Evolutionary conservation across 1,284 basidiomycete genomes (phyloP), one percentile per base, ranked within the genome.

Genomic region (Tilletia caries): DNA sequence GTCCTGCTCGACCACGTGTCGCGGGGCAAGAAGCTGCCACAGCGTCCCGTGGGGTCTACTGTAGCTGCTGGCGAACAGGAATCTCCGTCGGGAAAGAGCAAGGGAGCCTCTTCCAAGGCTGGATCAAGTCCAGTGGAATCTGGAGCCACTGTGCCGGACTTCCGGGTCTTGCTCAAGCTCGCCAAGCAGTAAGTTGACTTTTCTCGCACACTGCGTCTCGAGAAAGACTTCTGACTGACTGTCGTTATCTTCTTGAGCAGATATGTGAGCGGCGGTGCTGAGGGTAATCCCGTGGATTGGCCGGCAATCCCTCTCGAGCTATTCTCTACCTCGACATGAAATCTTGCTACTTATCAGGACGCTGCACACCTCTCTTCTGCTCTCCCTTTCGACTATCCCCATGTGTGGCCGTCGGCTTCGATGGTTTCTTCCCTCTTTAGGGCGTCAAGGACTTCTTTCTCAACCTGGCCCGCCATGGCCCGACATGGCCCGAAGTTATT

Each of bases 1-100:
- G 78, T 79, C 33, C 71, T 79, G 1, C 74, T 79, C 33, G 78
- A 73, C 48, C 78, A 79, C 50, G 76, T 58, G 3, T 15, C 52
- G 20, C n/a, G 33, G 15, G 60, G 33, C 3, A 20, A 20, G 5
- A 64, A 34, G 60, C 10, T 64, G 60, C 60, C 37, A 10, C 32
- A 64, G 33, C 33, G 32, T 20, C 23, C 60, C 15, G 32, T 25
- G 32, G 20, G 23, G 10, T n/a, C 32, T 13, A n/a, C 33, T 6
- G 15, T 37, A 8, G 60, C 60, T n/a, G 60, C 29, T 12, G 33
- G 37, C 8, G n/a, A n/a, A n/a, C 12, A n/a, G 37, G 60, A 34
- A 20, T 20, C 12, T n/a, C 18, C 25, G 20, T 50, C 46, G 46
- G 25, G 18, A 18, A 50, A 50, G 46, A 50, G 15, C 32, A 34